These are phyloP conservation scores for sunflower (Helianthus annuus) DNA, from an alignment of 129 eudicot genomes.

Conservation along the genomic window DNA sequence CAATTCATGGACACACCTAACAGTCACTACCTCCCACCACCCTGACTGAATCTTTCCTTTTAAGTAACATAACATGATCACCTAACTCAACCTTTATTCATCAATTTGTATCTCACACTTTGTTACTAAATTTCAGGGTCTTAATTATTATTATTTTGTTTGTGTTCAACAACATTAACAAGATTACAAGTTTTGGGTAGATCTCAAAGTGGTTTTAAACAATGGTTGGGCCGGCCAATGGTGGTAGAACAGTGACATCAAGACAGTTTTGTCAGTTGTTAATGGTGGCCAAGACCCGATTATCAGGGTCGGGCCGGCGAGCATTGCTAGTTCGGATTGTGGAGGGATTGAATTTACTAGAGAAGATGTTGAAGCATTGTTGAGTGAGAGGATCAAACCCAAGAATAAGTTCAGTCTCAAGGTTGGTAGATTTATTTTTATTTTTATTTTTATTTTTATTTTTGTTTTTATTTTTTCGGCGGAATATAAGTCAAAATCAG, in stretches of 20 bases:
- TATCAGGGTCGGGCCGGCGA: constrained; percentile 53
- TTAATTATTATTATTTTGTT: neutral
- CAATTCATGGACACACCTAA: constrained; percentile 69
- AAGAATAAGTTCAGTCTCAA: constrained; percentile 74
- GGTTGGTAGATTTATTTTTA: constrained; percentile 42
- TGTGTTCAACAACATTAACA: constrained; percentile 37
- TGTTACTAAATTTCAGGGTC: constrained; percentile 13
- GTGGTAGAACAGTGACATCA: constrained; percentile 29
- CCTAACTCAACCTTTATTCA: constrained; percentile 35
- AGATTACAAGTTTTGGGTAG: constrained; percentile 14
- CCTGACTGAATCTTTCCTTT: constrained; percentile 31
- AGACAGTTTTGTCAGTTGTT: constrained; percentile 67
- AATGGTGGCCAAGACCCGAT: constrained; percentile 79
- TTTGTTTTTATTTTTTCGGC: neutral
- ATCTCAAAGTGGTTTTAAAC: constrained; percentile 14
- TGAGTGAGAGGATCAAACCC: constrained; percentile 76
- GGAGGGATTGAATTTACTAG: constrained; percentile 66
- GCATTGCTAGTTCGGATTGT: constrained; percentile 60
- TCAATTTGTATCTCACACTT: constrained; percentile 24
- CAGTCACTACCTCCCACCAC: constrained; percentile 23
- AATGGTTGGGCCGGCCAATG: constrained; percentile 68
- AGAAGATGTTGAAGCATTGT: constrained; percentile 81
- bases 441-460: neutral
- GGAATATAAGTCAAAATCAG: neutral
- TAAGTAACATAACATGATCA: constrained; percentile 37